Evolutionary conservation across 805 yeast genomes (phyloP), one percentile per base, ranked within the genome.

Genomic region (Ogataea nitratoaversa): DNA sequence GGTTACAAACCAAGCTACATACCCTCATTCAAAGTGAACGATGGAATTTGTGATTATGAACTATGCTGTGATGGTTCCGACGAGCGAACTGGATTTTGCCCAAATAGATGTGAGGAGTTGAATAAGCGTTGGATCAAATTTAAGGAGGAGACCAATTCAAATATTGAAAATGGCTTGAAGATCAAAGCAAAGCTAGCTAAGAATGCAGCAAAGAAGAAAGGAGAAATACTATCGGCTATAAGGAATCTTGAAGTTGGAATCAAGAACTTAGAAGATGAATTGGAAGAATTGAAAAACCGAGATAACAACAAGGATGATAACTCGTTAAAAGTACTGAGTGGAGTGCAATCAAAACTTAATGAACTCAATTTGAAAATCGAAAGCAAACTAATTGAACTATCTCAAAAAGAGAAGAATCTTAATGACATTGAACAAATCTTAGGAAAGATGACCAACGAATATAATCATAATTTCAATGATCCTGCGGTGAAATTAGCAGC

Each of bases 31-130:
- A 73, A 79, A 43, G 84, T 93, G 14, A 79, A 82, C 52, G 99
- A 93, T 62, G 97, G 97, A 0, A 79, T 82, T 2, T 93, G 99
- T 65, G 99, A 93, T 58, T 85, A 84, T 58, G 84, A 80, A 16
- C 39, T 71, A 9, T 93, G 99, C 62, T 93, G 99, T 63, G 99
- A 93, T 63, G 98, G 99, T 8, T 74, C 88, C 1, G 99, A 93
- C 62, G 99, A 93, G 59, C 59, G 64, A 38, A 36, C 37, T 4
- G 70, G 68, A 1, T 37, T 53, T n/a, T 88, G 95, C 57, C 74
- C 76, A 4, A 67, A 76, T 48, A 67, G 62, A 29, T 84, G 93
- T 55, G 54, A 52, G 1, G 72, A 73, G 42, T 73, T 84, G 40
- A 66, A 68, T 19, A 53, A 52, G 0, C 72, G 65, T 37, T 70